A percentile compares a stretch with the other conserved stretches of the same genome.
phyloP scores from a whole-genome alignment of 768 basidiomycete genomes.

The Amanita molliuscula region DNA sequence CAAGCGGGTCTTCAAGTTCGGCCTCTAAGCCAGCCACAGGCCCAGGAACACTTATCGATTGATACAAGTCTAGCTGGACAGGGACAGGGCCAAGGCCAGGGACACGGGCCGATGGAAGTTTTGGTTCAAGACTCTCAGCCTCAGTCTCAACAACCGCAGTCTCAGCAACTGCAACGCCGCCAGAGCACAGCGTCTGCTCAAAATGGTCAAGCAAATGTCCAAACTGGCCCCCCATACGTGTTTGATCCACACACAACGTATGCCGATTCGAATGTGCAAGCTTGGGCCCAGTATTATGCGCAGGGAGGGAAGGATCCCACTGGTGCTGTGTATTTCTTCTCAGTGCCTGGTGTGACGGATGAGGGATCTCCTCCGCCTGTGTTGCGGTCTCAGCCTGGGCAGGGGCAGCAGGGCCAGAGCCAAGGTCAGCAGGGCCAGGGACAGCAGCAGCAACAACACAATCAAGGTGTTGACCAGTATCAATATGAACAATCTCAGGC shows the following conservation, averaged over 20 bases:
- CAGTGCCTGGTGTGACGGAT: constrained; percentile 65
- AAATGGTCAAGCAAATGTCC: constrained; percentile 17
- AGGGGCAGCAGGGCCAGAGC: constrained; percentile 8
- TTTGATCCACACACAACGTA: constrained; percentile 64
- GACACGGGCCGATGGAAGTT: background rate
- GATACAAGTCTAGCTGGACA: constrained; percentile 3
- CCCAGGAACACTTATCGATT: constrained; percentile 11
- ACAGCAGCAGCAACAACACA: constrained; percentile 12
- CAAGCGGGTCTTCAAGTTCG: constrained; percentile 12
- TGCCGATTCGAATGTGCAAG: constrained; percentile 71
- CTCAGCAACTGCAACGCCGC: constrained; percentile 11
- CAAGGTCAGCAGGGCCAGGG: constrained; percentile 8
- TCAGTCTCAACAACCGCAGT: constrained; percentile 13
- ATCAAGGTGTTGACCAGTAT: constrained; percentile 7
- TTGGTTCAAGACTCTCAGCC: background rate
- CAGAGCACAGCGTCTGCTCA: background rate
- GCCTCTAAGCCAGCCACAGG: constrained; percentile 15
- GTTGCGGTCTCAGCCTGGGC: constrained; percentile 12
- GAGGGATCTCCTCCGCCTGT: constrained; percentile 7
- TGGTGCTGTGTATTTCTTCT: constrained; percentile 74
- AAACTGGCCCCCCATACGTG: constrained; percentile 36
- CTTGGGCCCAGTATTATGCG: constrained; percentile 81
- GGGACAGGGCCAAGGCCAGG: background rate
- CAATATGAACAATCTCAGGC: constrained; percentile 10
- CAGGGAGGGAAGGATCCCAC: constrained; percentile 66